Conservation (phyloP, 495 filamentous ascomycete genomes). For the Neurospora terricola region DNA sequence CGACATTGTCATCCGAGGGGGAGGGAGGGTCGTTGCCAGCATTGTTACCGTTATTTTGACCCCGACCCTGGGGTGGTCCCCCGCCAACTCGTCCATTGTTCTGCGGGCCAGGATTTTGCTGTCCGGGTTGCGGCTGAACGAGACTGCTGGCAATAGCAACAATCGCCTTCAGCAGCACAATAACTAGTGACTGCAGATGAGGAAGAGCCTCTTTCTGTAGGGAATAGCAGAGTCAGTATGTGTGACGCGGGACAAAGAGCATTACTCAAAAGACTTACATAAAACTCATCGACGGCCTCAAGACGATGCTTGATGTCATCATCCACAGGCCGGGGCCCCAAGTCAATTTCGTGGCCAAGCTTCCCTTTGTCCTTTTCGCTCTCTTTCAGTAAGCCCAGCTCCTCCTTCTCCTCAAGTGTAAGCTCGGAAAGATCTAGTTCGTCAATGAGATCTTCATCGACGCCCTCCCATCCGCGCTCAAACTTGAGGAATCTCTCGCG, state of each 20-base stretch:
- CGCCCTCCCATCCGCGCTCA: slow-evolving; percentile 73
- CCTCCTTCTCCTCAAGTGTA: slow-evolving; percentile 35
- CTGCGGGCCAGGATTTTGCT: slow-evolving; percentile 20
- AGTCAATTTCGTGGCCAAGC: slow-evolving; percentile 28
- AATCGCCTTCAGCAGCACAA: slow-evolving; percentile 82
- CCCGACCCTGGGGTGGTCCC: slow-evolving; percentile 17
- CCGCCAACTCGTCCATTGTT: slow-evolving; percentile 27
- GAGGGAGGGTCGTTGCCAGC: slow-evolving; percentile 29
- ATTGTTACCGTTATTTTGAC: slow-evolving; percentile 22
- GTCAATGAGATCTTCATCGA: slow-evolving; percentile 38
- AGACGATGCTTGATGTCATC: slow-evolving; percentile 53
- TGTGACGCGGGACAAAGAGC: slow-evolving; percentile 9
- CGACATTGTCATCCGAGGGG: slow-evolving; percentile 56
- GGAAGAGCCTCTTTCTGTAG: slow-evolving; percentile 63
- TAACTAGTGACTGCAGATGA: slow-evolving; percentile 85
- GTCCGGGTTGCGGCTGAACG: slow-evolving; percentile 28
- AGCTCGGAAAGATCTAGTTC: slow-evolving; percentile 41
- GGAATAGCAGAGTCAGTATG: neutral
- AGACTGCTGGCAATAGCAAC: slow-evolving; percentile 67
- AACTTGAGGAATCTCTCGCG: slow-evolving; percentile 82
- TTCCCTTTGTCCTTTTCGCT: slow-evolving; percentile 18
- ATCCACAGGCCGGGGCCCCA: slow-evolving; percentile 41
- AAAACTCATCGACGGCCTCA: slow-evolving; percentile 69
- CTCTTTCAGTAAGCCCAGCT: slow-evolving; percentile 25
- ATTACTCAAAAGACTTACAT: slow-evolving; percentile 47